Base-by-base conservation (phyloP, 2,329 filamentous ascomycete genomes). In the Neofusicoccum parvum region DNA sequence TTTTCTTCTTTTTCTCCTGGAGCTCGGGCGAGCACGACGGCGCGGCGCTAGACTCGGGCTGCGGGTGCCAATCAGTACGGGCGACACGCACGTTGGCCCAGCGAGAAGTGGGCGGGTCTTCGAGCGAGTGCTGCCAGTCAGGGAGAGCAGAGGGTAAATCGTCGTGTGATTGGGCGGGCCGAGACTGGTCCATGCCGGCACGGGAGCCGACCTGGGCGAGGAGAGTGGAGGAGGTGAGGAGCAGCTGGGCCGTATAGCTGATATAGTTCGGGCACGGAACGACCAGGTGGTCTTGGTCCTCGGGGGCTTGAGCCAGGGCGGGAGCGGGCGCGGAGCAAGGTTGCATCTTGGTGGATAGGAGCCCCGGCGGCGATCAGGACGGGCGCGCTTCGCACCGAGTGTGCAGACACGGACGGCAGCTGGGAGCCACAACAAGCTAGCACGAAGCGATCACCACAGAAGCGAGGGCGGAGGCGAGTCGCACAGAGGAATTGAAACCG, bases 181-280 rank as follows among this genome's bases (percentile, higher is more conserved):
- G 49, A 15, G 62, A 14, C n/a, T 64, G 50, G 46, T 65, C 64
- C 54, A 51, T 62, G 36, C 54, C 54, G 56, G 64, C 64, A 45
- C 45, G 39, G 36, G 63, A 39, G 36, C 64, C 64, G 64, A 65
- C 45, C 37, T 60, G 39, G 54, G 56, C 64, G 10, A 65, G 48
- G 20, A 65, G 56, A 11, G 50, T 49, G n/a, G 64, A 60, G 39
- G 64, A 65, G 45, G 48, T 17, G 39, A 65, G 53, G 23, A 65
- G 54, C 27, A 65, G 54, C 46, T 27, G 64, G 64, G 64, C 64
- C 11, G 64, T 60, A 65, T 65, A 65, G 54, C 39, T 65, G 64
- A 65, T 65, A 65, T 65, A 65, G 54, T 65, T 43, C 32, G 63
- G 43, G 32, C 20, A 23, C 12, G 64, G 46, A 46, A 12, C 37